Percentiles rank a stretch among this genome's conserved stretches.
Evolutionary conservation across 2,329 filamentous ascomycete species (phyloP).

Genomic region (Fusarium denticulatum): DNA sequence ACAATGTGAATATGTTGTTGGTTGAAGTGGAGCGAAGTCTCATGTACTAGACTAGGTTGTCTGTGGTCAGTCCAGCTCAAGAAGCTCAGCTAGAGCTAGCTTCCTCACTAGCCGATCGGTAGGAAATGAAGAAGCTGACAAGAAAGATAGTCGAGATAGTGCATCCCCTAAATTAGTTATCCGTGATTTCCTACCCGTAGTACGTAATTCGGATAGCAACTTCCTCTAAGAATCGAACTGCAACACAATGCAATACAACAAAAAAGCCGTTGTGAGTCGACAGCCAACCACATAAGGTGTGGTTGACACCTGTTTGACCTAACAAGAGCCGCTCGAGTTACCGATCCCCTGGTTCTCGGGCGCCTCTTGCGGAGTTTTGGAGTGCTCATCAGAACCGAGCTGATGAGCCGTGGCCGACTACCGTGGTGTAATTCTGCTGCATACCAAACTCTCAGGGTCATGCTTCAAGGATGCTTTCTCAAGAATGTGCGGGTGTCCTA

Average conservation of each 20-base stretch:
- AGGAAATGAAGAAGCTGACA: neutral
- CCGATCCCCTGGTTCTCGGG: slow-evolving; percentile 24
- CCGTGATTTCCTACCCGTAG: neutral
- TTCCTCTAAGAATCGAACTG: neutral
- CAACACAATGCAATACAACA: neutral
- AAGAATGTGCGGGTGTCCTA: neutral
- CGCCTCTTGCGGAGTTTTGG: neutral
- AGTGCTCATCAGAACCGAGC: neutral
- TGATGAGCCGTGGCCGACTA: neutral
- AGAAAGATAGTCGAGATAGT: neutral
- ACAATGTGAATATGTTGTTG: neutral
- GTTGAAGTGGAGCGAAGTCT: neutral
- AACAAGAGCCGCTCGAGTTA: slow-evolving; percentile 17
- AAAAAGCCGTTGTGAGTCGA: neutral
- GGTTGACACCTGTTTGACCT: neutral
- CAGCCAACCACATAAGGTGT: neutral
- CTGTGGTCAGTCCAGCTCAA: neutral
- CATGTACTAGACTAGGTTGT: neutral
- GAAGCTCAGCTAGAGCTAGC: neutral
- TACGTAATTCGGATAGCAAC: neutral
- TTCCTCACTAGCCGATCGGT: neutral
- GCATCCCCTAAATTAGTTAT: neutral
- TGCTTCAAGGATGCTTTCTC: neutral
- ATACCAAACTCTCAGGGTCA: neutral
- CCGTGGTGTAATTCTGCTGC: neutral